Evolutionary conservation across 2,329 filamentous ascomycete genomes (phyloP).

Genomic region (Cercospora zeina): DNA sequence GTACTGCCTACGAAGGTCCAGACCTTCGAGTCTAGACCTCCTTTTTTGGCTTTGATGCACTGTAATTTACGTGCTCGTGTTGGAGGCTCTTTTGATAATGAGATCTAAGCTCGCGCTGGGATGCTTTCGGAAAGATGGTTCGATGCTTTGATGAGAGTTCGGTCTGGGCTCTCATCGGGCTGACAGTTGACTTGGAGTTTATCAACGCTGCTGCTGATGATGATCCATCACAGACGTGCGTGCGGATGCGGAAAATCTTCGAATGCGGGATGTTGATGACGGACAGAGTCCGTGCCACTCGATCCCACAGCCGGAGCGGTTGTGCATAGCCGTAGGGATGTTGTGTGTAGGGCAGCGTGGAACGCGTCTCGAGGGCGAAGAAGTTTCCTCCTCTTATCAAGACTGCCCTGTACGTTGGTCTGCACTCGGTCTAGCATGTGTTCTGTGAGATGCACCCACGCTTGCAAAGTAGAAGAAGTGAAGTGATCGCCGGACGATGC

Average conservation of each 20-base stretch:
- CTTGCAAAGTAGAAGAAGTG: not conserved
- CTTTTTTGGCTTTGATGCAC: not conserved
- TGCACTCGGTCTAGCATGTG: not conserved
- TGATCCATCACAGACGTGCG: not conserved
- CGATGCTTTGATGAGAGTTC: too few relatives aligned
- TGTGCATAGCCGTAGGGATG: not conserved
- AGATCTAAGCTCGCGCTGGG: not conserved
- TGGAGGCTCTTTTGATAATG: not conserved
- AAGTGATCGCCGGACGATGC: not conserved
- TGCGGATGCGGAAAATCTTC: not conserved
- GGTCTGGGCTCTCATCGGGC: too few relatives aligned
- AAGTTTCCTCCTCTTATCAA: not conserved
- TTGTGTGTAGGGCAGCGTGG: too few relatives aligned
- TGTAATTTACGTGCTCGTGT: not conserved
- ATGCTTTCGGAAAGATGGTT: not conserved
- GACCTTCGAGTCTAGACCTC: not conserved
- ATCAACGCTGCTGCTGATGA: not conserved
- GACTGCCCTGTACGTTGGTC: not conserved
- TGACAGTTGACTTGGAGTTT: too few relatives aligned
- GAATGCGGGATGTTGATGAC: not conserved
- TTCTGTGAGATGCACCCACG: not conserved
- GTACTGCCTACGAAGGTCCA: too few relatives aligned
- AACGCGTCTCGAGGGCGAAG: too few relatives aligned
- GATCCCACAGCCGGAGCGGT: not conserved
- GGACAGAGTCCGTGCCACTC: not conserved